These are phyloP conservation scores for Pezicula carpinea DNA, from an alignment of 2,329 filamentous ascomycete genomes.

Conservation along the genomic window DNA sequence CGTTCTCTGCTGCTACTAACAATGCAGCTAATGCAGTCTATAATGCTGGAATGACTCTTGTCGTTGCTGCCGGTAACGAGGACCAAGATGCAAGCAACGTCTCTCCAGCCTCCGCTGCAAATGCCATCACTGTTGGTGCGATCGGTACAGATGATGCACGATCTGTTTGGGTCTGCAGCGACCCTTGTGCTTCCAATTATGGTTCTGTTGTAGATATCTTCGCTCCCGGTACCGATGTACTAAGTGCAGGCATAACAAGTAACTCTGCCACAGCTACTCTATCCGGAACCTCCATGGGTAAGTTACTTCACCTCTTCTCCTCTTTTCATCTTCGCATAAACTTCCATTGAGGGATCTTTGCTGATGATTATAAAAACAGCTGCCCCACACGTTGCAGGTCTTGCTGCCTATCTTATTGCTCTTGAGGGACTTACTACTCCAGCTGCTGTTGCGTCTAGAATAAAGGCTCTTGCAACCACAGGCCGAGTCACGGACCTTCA, in stretches of 20 bases:
- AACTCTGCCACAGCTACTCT: constrained; percentile 39
- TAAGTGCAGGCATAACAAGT: constrained; percentile 39
- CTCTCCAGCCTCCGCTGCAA: constrained; percentile 43
- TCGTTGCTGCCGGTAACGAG: constrained; percentile 49
- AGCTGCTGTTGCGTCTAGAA: constrained; percentile 40
- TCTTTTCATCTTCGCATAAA: not conserved
- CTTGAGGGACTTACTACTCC: constrained; percentile 37
- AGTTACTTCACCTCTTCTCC: too few relatives aligned
- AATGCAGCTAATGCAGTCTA: constrained; percentile 40
- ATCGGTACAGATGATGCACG: constrained; percentile 32
- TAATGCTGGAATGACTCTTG: constrained; percentile 39
- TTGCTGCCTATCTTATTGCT: constrained; percentile 51
- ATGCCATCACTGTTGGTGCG: constrained; percentile 45
- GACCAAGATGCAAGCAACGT: constrained; percentile 30
- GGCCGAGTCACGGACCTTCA: constrained; percentile 34
- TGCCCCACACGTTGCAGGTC: constrained; percentile 51
- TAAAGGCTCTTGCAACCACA: constrained; percentile 36
- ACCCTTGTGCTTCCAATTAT: constrained; percentile 35
- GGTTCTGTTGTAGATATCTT: constrained; percentile 43
- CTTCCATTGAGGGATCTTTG: not conserved
- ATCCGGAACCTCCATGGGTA: constrained; percentile 54
- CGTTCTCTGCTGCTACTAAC: constrained; percentile 40
- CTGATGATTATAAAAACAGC: constrained; percentile 19
- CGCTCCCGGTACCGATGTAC: constrained; percentile 32
- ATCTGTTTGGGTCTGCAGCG: constrained; percentile 28